Percentiles rank a stretch among this genome's conserved stretches.
phyloP scores from a whole-genome alignment of 1,284 basidiomycete species.

The Malassezia japonica region DNA sequence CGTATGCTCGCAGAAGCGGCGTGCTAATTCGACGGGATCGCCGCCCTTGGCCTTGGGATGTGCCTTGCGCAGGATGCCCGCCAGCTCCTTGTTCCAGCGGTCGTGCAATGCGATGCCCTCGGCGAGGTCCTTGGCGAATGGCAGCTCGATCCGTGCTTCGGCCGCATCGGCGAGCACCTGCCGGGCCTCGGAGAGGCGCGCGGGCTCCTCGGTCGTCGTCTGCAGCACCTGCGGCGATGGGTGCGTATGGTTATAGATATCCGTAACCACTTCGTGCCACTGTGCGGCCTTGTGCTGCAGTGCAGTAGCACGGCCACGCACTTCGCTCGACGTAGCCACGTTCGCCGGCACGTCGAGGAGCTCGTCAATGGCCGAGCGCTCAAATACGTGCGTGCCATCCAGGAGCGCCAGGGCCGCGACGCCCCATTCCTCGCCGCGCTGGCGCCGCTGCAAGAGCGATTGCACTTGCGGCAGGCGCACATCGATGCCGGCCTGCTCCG shows the following conservation, averaged over 20 bases:
- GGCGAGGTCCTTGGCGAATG: slow-evolving; percentile 19
- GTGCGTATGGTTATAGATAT: slow-evolving; percentile 7
- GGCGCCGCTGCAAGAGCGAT: slow-evolving; percentile 20
- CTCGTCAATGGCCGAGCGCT: slow-evolving; percentile 2
- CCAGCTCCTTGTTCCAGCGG: slow-evolving; percentile 21
- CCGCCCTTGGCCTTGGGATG: neutral
- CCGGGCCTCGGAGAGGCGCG: slow-evolving; percentile 21
- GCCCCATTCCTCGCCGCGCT: slow-evolving; percentile 28
- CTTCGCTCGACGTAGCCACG: neutral
- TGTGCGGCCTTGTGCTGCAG: slow-evolving; percentile 15
- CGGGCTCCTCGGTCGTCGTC: neutral
- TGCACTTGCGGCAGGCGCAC: slow-evolving; percentile 25
- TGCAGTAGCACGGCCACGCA: slow-evolving; percentile 3
- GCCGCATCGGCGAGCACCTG: slow-evolving; percentile 20
- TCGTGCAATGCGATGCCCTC: slow-evolving; percentile 27
- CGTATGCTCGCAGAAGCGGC: slow-evolving; percentile 25
- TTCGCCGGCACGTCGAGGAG: slow-evolving; percentile 8
- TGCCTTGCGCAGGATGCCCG: slow-evolving; percentile 4
- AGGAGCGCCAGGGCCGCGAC: slow-evolving; percentile 1
- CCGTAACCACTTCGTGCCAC: slow-evolving; percentile 5
- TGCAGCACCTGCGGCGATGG: neutral
- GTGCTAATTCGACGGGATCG: slow-evolving; percentile 6
- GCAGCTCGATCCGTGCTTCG: slow-evolving; percentile 22
- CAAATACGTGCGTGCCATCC: neutral
- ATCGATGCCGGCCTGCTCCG: slow-evolving; percentile 59